These are phyloP conservation scores for Penicillium paxilli DNA, from an alignment of 495 filamentous ascomycete genomes.

Conservation along the genomic window DNA sequence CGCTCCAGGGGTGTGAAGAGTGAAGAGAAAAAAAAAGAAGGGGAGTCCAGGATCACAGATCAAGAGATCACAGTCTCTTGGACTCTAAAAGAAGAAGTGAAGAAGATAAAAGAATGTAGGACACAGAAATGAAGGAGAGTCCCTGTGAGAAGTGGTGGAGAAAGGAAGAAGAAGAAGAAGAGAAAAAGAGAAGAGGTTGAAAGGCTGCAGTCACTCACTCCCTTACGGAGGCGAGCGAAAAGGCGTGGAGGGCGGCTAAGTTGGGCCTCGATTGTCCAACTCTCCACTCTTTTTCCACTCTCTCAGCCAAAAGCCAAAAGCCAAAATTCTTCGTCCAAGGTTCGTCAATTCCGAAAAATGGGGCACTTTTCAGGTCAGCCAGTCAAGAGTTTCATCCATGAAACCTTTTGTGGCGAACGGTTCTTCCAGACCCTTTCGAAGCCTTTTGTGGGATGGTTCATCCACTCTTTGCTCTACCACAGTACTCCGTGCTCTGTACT, in stretches of 20 bases:
- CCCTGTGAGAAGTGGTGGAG: constrained; percentile 10
- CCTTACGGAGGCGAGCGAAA: background rate
- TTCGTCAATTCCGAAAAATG: background rate
- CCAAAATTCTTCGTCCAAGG: constrained; percentile 7
- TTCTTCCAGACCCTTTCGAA: constrained; percentile 11
- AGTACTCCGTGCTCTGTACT: background rate
- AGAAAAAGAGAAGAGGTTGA: constrained; percentile 6
- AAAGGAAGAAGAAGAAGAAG: constrained; percentile 8
- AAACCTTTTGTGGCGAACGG: constrained; percentile 5
- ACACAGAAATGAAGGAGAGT: constrained; percentile 18
- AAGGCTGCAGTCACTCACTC: constrained; percentile 2
- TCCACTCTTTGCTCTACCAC: background rate
- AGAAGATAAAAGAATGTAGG: constrained; percentile 30
- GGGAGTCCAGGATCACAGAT: constrained; percentile 43
- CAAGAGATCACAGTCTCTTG: constrained; percentile 38
- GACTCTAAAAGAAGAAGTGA: constrained; percentile 24
- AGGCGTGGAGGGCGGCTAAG: background rate
- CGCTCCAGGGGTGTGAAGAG: constrained; percentile 22
- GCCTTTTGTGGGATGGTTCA: background rate
- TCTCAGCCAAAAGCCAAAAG: background rate
- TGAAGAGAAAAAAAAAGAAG: constrained; percentile 23
- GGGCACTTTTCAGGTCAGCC: background rate
- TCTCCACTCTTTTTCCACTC: background rate
- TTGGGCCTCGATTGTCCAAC: background rate
- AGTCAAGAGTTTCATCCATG: background rate